Evolutionary conservation across 1,284 basidiomycete species (phyloP).

Genomic region (Athelia psychrophila): DNA sequence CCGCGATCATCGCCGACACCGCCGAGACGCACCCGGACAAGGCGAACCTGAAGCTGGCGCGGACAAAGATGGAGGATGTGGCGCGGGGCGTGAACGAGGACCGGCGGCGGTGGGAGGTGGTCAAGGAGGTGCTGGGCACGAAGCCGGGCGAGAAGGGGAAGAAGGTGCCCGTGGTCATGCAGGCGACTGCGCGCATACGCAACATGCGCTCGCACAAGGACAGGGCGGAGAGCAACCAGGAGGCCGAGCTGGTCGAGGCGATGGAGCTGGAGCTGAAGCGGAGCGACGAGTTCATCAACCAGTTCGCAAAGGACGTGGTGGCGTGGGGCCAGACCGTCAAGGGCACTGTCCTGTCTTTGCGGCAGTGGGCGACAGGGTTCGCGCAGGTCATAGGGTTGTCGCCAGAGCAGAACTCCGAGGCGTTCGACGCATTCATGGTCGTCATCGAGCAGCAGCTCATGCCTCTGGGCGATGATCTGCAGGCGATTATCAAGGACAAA

Average conservation of each 20-base stretch:
- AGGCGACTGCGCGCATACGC: constrained; percentile 37
- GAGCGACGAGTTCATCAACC: constrained; percentile 52
- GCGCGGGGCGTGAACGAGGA: constrained; percentile 88
- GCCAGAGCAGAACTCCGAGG: constrained; percentile 49
- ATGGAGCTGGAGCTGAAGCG: constrained; percentile 55
- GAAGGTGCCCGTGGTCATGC: constrained; percentile 32
- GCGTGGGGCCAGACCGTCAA: constrained; percentile 57
- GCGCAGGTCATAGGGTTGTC: constrained; percentile 65
- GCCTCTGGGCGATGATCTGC: constrained; percentile 49
- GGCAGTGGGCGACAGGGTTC: constrained; percentile 62
- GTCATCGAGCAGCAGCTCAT: constrained; percentile 55
- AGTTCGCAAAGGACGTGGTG: constrained; percentile 54
- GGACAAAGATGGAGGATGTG: constrained; percentile 69
- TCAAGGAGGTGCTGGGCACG: constrained; percentile 62
- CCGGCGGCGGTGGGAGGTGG: constrained; percentile 80
- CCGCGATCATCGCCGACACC: constrained; percentile 78
- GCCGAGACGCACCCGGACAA: constrained; percentile 77
- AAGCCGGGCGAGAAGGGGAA: constrained; percentile 34
- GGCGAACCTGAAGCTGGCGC: constrained; percentile 61
- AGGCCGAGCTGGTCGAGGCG: constrained; percentile 51
- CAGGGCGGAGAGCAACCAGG: constrained; percentile 37
- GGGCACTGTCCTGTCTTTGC: constrained; percentile 42
- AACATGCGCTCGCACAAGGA: constrained; percentile 17
- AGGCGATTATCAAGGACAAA: constrained; percentile 45
- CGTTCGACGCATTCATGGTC: constrained; percentile 68